These are phyloP conservation scores for Chlamydomonas sp. DNA, from an alignment of 139 green algal genomes.

Conservation along the genomic window DNA sequence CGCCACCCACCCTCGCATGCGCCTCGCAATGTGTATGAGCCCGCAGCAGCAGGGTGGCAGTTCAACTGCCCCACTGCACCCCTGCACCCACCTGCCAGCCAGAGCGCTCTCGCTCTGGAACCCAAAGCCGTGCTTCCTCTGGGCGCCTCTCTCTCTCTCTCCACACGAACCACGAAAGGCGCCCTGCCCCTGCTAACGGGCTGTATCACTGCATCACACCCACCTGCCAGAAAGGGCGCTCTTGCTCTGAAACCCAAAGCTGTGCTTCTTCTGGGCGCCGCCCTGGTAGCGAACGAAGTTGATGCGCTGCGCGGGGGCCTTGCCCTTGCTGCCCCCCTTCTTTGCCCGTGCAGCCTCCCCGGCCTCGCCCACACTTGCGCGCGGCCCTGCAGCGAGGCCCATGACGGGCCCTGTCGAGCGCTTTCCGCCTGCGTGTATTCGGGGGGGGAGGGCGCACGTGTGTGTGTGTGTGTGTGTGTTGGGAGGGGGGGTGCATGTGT, in stretches of 20 bases:
- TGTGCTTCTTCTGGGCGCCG: not conserved
- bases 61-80: too few relatives aligned
- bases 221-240: not conserved
- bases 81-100: not conserved
- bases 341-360: not conserved
- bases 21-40: too few relatives aligned
- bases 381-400: constrained; percentile 1
- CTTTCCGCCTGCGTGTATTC: too few relatives aligned
- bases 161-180: too few relatives aligned
- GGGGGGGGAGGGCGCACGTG: too few relatives aligned
- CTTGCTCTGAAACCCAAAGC: too few relatives aligned
- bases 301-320: not conserved
- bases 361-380: not conserved
- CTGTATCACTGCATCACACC: not conserved
- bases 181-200: too few relatives aligned
- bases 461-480: too few relatives aligned
- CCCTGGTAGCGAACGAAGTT: constrained; percentile 6
- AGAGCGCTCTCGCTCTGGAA: too few relatives aligned
- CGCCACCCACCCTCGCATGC: too few relatives aligned
- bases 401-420: not conserved
- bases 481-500: too few relatives aligned
- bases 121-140: constrained; percentile 1
- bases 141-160: not conserved
- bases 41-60: too few relatives aligned
- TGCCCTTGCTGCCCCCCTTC: not conserved